Conservation (phyloP, 78 protist species). For the Guillardia theta region DNA sequence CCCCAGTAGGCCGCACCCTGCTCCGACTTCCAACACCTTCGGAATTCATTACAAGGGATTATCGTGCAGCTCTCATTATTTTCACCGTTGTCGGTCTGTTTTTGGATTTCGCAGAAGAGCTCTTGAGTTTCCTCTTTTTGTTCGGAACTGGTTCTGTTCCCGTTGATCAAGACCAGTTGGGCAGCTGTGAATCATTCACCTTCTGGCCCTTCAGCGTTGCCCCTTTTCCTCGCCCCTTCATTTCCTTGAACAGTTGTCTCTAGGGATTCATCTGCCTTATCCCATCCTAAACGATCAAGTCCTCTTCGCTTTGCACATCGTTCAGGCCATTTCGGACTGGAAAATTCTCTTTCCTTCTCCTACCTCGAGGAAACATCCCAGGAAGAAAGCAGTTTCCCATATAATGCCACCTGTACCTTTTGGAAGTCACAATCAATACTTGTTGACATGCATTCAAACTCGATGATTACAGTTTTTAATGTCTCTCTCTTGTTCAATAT, state of each 20-base stretch:
- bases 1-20: constrained; percentile 33
- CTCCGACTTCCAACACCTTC: constrained; percentile 13
- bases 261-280: not conserved
- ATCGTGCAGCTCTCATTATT: not conserved
- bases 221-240: not conserved
- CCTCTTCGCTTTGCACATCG: not conserved
- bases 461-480: not conserved
- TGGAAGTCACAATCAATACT: not conserved
- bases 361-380: not conserved
- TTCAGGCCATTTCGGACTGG: not conserved
- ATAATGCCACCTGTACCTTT: constrained; percentile 3
- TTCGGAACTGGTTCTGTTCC: no score
- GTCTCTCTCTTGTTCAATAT: not conserved
- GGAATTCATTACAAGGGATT: no score
- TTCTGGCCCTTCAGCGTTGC: not conserved
- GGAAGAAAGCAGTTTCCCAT: constrained; percentile 8
- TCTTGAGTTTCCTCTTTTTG: no score
- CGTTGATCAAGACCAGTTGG: not conserved
- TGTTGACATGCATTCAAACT: not conserved
- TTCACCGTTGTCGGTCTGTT: not conserved
- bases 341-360: not conserved
- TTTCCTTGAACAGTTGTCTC: not conserved
- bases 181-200: not conserved
- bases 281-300: not conserved
- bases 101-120: no score